These are phyloP conservation scores for Hymenoscyphus occultus DNA, from an alignment of 2,329 filamentous ascomycete genomes.

Conservation along the genomic window DNA sequence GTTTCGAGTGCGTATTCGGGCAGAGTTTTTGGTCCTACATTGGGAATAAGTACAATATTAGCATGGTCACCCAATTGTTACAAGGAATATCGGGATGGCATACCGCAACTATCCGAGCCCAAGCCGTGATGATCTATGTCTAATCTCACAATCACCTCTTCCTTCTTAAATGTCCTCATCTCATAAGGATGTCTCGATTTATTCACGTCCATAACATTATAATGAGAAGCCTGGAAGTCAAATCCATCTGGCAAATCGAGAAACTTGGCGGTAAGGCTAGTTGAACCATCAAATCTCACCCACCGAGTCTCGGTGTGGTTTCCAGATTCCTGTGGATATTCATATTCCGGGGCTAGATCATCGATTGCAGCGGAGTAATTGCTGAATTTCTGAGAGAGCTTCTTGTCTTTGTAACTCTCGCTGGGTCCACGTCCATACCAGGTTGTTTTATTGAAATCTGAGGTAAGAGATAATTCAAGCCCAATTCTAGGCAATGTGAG, in stretches of 20 bases:
- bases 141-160: conserved; percentile 42
- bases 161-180: conserved; percentile 49
- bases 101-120: conserved; percentile 48
- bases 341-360: conserved; percentile 57
- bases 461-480: conserved; percentile 51
- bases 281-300: conserved; percentile 41
- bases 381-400: conserved; percentile 56
- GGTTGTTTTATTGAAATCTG: conserved; percentile 45
- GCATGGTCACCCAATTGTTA: not conserved
- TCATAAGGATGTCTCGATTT: conserved; percentile 63
- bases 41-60: not conserved
- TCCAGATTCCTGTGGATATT: conserved; percentile 66
- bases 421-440: conserved; percentile 69
- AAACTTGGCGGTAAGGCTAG: conserved; percentile 9
- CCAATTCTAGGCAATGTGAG: conserved; percentile 60
- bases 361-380: conserved; percentile 48
- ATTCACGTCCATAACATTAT: conserved; percentile 51
- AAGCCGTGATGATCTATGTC: conserved; percentile 47
- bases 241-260: conserved; percentile 29
- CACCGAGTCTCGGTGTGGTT: conserved; percentile 61
- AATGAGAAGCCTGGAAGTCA: conserved; percentile 53
- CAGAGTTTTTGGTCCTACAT: conserved; percentile 50
- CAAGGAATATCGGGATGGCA: not conserved
- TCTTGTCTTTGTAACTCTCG: conserved; percentile 66
- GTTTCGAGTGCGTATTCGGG: conserved; percentile 45